phyloP scores from a whole-genome alignment of 305 asterid genomes.

The Petunia hybrid region DNA sequence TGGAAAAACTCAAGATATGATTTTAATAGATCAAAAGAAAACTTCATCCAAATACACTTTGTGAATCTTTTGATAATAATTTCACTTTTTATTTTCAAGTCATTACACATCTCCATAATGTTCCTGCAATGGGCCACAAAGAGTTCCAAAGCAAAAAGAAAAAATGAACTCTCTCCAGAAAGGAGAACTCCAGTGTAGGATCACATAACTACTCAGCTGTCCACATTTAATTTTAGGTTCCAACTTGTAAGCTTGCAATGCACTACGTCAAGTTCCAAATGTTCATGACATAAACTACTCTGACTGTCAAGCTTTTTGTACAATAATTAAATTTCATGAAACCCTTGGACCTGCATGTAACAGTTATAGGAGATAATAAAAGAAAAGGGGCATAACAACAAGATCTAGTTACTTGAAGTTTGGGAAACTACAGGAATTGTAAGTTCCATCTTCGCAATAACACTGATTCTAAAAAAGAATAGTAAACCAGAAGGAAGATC shows the following conservation, averaged over 20 bases:
- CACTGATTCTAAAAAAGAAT: not conserved
- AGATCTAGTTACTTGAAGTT: not conserved
- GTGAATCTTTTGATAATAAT: not conserved
- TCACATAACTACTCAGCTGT: not conserved
- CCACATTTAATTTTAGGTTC: not conserved
- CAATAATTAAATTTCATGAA: not conserved
- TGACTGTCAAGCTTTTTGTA: not conserved
- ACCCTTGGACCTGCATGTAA: not conserved
- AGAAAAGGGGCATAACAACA: not conserved
- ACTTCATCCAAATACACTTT: conserved; percentile 2
- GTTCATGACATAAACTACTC: not conserved
- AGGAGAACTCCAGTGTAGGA: not conserved
- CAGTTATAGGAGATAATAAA: not conserved
- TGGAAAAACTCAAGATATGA: conserved; percentile 3
- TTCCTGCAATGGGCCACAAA: conserved; percentile 20
- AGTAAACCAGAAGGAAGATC: conserved; percentile 16
- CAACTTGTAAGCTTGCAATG: not conserved
- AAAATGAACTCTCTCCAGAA: not conserved
- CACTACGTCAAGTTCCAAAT: not conserved
- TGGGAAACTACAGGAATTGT: not conserved
- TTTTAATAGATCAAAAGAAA: conserved; percentile 24
- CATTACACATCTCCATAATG: not conserved
- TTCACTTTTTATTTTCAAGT: not conserved
- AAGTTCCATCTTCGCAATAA: not conserved
- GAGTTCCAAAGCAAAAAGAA: not conserved